These are phyloP conservation scores for Phytophthora agathidicida DNA, from an alignment of 352 stramenopile species.

Conservation along the genomic window DNA sequence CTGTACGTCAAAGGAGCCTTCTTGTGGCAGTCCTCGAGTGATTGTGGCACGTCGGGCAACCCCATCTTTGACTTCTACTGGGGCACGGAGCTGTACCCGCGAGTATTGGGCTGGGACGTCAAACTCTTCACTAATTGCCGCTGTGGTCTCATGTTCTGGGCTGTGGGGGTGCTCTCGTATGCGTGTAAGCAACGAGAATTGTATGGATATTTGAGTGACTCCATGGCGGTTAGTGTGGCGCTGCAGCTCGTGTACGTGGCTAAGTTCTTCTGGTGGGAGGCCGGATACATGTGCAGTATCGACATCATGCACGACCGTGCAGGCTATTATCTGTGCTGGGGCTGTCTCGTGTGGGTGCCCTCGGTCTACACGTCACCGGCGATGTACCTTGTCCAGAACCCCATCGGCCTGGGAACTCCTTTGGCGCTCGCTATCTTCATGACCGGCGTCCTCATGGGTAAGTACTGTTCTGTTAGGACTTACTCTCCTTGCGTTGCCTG, in stretches of 20 bases:
- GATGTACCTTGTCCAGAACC: slow-evolving; percentile 93
- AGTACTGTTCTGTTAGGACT: slow-evolving; percentile 40
- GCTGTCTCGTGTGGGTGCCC: slow-evolving; percentile 97
- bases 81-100: slow-evolving; percentile 97
- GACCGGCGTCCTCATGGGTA: slow-evolving; percentile 79
- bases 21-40: slow-evolving; percentile 85
- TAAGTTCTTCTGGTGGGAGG: slow-evolving; percentile 98
- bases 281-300: slow-evolving; percentile 97
- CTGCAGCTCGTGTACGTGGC: slow-evolving; percentile 95
- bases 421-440: slow-evolving; percentile 65
- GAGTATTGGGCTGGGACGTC: slow-evolving; percentile 92
- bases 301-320: slow-evolving; percentile 97
- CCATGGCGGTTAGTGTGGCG: slow-evolving; percentile 85
- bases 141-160: slow-evolving; percentile 98
- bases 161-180: slow-evolving; percentile 90
- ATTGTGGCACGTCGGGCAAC: slow-evolving; percentile 93
- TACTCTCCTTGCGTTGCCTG: neutral
- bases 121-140: slow-evolving; percentile 99
- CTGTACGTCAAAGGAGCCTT: slow-evolving; percentile 93
- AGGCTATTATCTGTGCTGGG: slow-evolving; percentile 97
- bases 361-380: slow-evolving; percentile 96
- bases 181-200: slow-evolving; percentile 89
- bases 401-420: slow-evolving; percentile 63
- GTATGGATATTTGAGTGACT: slow-evolving; percentile 82
- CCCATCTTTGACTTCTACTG: slow-evolving; percentile 97